These are phyloP conservation scores for Sugiyamaella sp. DNA, from an alignment of 1,139 yeast genomes.

Conservation along the genomic window DNA sequence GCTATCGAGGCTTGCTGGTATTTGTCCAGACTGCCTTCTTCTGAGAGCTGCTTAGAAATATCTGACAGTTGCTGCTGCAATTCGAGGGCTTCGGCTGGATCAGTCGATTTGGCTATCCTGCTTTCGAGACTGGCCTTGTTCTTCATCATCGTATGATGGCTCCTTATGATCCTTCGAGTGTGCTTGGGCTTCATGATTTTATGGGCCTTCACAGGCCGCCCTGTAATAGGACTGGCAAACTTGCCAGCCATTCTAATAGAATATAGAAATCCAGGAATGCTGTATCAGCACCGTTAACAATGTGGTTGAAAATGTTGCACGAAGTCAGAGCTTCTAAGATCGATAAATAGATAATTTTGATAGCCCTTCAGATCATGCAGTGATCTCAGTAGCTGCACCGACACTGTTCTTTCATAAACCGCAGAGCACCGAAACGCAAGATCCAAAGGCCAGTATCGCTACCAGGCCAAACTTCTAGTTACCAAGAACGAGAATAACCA, in stretches of 20 bases:
- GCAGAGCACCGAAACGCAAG: no score
- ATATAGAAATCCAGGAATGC: neutral
- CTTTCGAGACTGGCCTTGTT: conserved; percentile 33
- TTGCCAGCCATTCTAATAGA: conserved; percentile 2
- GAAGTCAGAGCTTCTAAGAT: no score
- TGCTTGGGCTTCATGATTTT: conserved; percentile 33
- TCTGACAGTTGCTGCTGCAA: conserved; percentile 22
- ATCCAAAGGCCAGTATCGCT: no score
- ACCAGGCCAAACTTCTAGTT: no score
- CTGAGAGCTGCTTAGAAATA: conserved; percentile 26
- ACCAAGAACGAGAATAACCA: no score
- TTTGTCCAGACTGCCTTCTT: conserved; percentile 51
- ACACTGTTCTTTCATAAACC: no score
- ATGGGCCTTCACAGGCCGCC: conserved; percentile 25
- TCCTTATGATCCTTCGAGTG: conserved; percentile 40
- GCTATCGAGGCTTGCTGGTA: conserved; percentile 88
- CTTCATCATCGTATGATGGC: conserved; percentile 43
- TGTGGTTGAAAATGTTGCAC: no score
- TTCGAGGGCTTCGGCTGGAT: conserved; percentile 10
- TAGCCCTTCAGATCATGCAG: no score
- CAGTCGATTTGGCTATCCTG: conserved; percentile 16
- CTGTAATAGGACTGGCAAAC: conserved; percentile 26
- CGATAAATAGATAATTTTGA: no score
- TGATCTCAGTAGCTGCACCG: no score
- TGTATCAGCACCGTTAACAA: no score